phyloP scores from a whole-genome alignment of 345 rosid species.

The Populus deltoides region DNA sequence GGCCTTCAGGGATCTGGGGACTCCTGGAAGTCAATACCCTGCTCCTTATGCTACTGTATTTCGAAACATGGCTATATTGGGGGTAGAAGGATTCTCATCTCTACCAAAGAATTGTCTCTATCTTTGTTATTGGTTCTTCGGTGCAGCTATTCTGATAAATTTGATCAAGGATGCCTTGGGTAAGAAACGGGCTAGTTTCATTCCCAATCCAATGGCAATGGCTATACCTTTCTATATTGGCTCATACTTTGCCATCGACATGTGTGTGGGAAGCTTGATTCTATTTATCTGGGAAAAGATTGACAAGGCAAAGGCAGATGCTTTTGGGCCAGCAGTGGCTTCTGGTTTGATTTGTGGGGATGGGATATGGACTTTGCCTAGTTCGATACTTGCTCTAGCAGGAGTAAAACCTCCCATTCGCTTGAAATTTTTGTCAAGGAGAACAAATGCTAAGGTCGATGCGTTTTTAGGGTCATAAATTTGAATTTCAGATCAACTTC shows the following conservation, averaged over 20 bases:
- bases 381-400: slow-evolving; percentile 28
- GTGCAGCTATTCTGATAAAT: slow-evolving; percentile 28
- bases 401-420: slow-evolving; percentile 43
- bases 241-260: slow-evolving; percentile 44
- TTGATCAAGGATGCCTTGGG: slow-evolving; percentile 18
- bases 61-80: not conserved
- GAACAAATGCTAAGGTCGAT: slow-evolving; percentile 4
- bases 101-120: not conserved
- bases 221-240: slow-evolving; percentile 43
- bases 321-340: slow-evolving; percentile 33
- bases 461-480: not conserved
- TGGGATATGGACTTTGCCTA: not conserved
- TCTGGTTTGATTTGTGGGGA: slow-evolving; percentile 37
- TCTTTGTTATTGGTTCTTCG: slow-evolving; percentile 43
- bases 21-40: not conserved
- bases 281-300: slow-evolving; percentile 28
- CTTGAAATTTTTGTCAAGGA: slow-evolving; percentile 36
- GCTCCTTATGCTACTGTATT: not conserved
- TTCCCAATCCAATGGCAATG: slow-evolving; percentile 49
- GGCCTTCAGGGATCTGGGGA: slow-evolving; percentile 12
- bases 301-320: slow-evolving; percentile 25
- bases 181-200: slow-evolving; percentile 10
- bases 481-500: not conserved
- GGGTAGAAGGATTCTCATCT: not conserved
- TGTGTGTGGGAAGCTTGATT: too few relatives aligned